Conservation (phyloP, 768 basidiomycete species). For the Gloeostereum incarnatum region DNA sequence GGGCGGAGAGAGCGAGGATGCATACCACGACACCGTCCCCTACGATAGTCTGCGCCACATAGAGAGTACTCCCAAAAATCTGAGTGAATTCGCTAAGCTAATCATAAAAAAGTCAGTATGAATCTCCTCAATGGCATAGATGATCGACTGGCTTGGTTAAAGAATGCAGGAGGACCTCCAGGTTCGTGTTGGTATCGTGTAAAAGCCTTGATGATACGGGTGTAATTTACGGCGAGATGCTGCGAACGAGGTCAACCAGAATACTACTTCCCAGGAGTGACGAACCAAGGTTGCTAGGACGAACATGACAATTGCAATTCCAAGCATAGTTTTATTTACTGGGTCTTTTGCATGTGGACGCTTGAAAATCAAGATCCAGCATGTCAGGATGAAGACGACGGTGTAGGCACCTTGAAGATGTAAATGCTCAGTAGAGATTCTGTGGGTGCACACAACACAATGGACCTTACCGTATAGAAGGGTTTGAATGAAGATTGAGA, state of each 20-base stretch:
- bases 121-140: no score
- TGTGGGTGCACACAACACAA: neutral
- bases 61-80: conserved; percentile 8
- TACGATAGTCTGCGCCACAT: conserved; percentile 7
- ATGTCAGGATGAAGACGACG: conserved; percentile 1
- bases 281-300: conserved; percentile 6
- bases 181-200: conserved; percentile 1
- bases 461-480: conserved; percentile 19
- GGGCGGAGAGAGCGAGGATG: neutral
- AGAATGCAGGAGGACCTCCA: neutral
- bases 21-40: conserved; percentile 11
- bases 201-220: neutral
- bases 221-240: conserved; percentile 1
- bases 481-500: conserved; percentile 17
- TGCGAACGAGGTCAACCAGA: neutral
- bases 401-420: neutral
- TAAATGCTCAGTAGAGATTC: neutral
- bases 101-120: no score
- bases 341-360: no score
- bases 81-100: conserved; percentile 1
- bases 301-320: conserved; percentile 7
- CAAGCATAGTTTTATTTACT: neutral
- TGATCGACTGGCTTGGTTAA: no score
- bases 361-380: neutral
- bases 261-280: neutral